Evolutionary conservation across 306 rosid genomes (phyloP).

Genomic region (Casuarina equisetifolia): DNA sequence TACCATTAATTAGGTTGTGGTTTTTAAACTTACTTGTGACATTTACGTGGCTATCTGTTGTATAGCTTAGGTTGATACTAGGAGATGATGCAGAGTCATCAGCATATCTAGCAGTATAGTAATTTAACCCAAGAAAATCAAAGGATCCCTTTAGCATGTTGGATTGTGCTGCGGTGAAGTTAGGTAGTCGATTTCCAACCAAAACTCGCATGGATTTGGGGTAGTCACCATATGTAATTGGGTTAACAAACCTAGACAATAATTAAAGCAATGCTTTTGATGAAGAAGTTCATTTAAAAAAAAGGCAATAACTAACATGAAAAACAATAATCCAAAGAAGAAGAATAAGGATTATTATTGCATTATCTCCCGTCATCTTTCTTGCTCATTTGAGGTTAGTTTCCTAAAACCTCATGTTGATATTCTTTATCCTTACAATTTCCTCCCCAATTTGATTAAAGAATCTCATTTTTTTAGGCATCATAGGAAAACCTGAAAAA

Average conservation of each 20-base stretch:
- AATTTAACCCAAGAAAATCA: slow-evolving; percentile 35
- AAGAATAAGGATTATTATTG: no score
- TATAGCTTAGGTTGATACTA: slow-evolving; percentile 14
- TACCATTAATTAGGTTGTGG: background rate
- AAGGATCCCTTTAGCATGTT: slow-evolving; percentile 19
- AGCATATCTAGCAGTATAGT: slow-evolving; percentile 33
- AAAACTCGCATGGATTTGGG: slow-evolving; percentile 17
- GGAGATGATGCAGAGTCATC: background rate
- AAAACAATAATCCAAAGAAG: background rate
- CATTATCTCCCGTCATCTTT: background rate
- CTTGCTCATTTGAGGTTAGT: background rate
- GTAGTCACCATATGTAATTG: slow-evolving; percentile 30
- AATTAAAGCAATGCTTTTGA: background rate
- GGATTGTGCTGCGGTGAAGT: slow-evolving; percentile 22
- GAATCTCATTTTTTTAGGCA: no score
- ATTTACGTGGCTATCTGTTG: slow-evolving; percentile 33
- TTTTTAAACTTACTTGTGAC: slow-evolving; percentile 35
- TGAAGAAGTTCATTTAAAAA: background rate
- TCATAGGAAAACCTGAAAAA: no score
- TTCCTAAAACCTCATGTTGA: background rate
- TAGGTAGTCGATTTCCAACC: slow-evolving; percentile 32
- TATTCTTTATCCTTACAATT: no score
- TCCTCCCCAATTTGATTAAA: no score
- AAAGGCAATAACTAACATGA: background rate
- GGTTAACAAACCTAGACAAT: slow-evolving; percentile 24